A percentile compares a stretch with the other conserved stretches of the same genome.
phyloP scores from a whole-genome alignment of 139 green algal species.

The Picochlorum sp. region DNA sequence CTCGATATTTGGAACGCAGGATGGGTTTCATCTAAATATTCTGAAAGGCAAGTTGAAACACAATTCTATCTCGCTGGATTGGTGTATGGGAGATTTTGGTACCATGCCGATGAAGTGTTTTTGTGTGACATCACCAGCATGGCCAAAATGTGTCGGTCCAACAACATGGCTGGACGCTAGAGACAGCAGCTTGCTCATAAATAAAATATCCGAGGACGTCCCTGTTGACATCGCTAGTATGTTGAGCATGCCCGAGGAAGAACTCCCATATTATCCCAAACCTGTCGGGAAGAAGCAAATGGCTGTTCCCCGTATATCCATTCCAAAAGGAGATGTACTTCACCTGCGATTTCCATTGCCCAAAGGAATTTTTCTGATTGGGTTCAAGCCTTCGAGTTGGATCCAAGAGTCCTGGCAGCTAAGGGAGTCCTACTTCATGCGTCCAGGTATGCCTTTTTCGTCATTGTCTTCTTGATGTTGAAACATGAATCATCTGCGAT shows the following conservation, averaged over 20 bases:
- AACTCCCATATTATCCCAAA: background rate
- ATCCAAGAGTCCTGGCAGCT: background rate
- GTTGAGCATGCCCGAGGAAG: background rate
- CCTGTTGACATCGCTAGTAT: background rate
- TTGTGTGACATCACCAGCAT: background rate
- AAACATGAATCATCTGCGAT: background rate
- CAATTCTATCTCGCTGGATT: too few relatives aligned
- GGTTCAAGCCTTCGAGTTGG: background rate
- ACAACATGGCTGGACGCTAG: conserved; percentile 1
- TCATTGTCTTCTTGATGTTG: background rate
- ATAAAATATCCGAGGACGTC: background rate
- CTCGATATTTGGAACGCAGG: too few relatives aligned
- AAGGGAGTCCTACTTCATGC: background rate
- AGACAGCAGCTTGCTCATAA: background rate
- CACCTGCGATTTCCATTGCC: background rate
- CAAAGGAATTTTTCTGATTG: background rate
- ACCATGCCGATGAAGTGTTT: too few relatives aligned
- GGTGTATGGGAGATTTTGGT: too few relatives aligned
- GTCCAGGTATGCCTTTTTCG: background rate
- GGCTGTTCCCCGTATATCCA: background rate
- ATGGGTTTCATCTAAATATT: too few relatives aligned
- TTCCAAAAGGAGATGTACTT: background rate
- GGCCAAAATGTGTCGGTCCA: background rate
- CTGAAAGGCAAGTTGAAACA: too few relatives aligned
- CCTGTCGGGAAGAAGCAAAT: background rate